Conservation (phyloP, 1,284 basidiomycete species). For the Afroboletus lepidellus region DNA sequence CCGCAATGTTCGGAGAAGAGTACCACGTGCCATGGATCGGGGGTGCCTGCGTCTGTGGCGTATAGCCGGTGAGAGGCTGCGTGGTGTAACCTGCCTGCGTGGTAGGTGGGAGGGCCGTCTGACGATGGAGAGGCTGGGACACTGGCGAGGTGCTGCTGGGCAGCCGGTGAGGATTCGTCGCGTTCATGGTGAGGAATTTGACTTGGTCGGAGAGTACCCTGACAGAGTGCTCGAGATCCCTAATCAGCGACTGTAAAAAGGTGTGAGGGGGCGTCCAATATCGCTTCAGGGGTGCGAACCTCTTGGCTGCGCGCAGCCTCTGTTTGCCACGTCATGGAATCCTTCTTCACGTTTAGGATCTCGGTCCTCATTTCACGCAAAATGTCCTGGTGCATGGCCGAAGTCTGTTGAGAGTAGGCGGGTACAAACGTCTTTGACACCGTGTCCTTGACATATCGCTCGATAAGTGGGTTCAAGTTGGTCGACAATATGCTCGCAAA, state of each 20-base stretch:
- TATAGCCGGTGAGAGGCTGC: conserved; percentile 31
- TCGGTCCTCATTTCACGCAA: conserved; percentile 71
- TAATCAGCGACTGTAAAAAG: conserved; percentile 57
- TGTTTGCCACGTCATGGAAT: conserved; percentile 73
- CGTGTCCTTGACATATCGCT: conserved; percentile 77
- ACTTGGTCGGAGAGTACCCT: conserved; percentile 73
- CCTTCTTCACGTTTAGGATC: conserved; percentile 71
- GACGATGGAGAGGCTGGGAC: conserved; percentile 37
- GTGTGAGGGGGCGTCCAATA: conserved; percentile 8
- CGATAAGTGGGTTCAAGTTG: conserved; percentile 68
- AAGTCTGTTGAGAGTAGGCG: conserved; percentile 66
- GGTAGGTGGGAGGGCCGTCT: conserved; percentile 42
- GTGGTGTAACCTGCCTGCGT: conserved; percentile 33
- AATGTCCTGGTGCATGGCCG: conserved; percentile 73
- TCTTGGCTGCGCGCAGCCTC: conserved; percentile 75
- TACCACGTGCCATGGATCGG: conserved; percentile 60
- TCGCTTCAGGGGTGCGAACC: conserved; percentile 42
- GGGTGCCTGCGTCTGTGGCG: conserved; percentile 40
- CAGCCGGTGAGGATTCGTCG: conserved; percentile 33
- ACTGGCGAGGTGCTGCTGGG: conserved; percentile 24
- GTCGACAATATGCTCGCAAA: conserved; percentile 69
- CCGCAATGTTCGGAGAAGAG: conserved; percentile 52
- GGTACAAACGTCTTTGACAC: conserved; percentile 72
- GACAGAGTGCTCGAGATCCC: conserved; percentile 75
- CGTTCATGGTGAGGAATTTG: conserved; percentile 67